Evolutionary conservation across 768 basidiomycete species (phyloP), one percentile per base, ranked within the genome.

Genomic region (Cystofilobasidium ferigula): DNA sequence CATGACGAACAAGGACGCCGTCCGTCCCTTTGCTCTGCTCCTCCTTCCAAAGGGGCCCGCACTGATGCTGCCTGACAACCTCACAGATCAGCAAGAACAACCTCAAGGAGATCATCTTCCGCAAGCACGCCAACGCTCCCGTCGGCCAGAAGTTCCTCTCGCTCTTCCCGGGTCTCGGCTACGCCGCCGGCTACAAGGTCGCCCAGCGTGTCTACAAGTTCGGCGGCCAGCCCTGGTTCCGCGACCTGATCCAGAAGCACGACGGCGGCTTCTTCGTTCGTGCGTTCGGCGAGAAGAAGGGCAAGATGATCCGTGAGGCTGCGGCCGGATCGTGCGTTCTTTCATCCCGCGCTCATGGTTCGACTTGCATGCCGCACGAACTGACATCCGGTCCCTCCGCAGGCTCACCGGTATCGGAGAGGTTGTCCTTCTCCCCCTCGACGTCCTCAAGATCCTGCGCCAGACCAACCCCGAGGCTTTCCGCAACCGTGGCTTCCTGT

Each of bases 171-270:
- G 94, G 91, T 61, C 84, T 99, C 4, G 94, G 94, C 2, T 99
- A 99, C 74, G 94, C 95, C 6, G 95, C 94, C 32, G 93, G 95
- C 6, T 99, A 98, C 84, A 99, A 98, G 77, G 79, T 97, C 73
- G 78, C 89, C 0, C 92, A 97, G 77, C 84, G 92, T 60, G 82
- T 90, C 72, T 94, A 93, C 85, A 99, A 95, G 78, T 99, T 98
- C 72, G 94, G 94, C 69, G 94, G 94, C 7, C 94, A 99, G 78
- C 94, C 94, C 18, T 98, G 85, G 82, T 95, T 97, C 78, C 87
- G 91, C 78, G 95, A 98, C 78, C 72, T 93, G 74, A 85, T 99
- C 76, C 81, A 81, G 70, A 83, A 82, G 72, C 81, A 92, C 77
- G 89, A 86, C 80, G 88, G 87, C 76, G 79, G 81, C n/a, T 73